Conservation (phyloP, 1,284 basidiomycete species). For the Boletus semigastroideus region DNA sequence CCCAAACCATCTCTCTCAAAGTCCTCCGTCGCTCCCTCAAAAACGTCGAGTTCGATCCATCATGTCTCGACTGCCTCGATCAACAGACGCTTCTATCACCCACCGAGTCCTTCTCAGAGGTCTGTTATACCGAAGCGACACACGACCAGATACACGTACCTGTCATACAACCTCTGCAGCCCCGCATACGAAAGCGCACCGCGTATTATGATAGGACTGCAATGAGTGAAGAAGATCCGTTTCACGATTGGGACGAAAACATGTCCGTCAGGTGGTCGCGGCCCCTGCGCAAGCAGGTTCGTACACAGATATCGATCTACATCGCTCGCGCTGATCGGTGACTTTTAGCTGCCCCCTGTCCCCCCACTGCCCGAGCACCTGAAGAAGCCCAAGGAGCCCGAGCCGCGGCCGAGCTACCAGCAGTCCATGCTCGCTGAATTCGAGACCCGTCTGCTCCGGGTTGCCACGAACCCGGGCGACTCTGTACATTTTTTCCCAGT, state of each 20-base stretch:
- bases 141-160: constrained; percentile 31
- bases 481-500: constrained; percentile 36
- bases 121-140: constrained; percentile 34
- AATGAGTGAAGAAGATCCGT: constrained; percentile 36
- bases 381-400: constrained; percentile 10
- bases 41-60: constrained; percentile 34
- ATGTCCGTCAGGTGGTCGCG: constrained; percentile 25
- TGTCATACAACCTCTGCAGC: constrained; percentile 30
- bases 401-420: constrained; percentile 29
- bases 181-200: constrained; percentile 32
- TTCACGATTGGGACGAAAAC: constrained; percentile 35
- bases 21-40: constrained; percentile 34
- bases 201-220: constrained; percentile 33
- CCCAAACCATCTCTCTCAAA: constrained; percentile 29
- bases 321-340: constrained; percentile 9
- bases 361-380: constrained; percentile 32
- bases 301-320: constrained; percentile 8
- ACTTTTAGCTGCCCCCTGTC: constrained; percentile 24
- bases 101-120: constrained; percentile 34
- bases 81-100: constrained; percentile 36
- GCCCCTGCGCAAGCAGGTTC: constrained; percentile 19
- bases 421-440: constrained; percentile 33
- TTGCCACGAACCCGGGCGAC: constrained; percentile 25
- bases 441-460: constrained; percentile 30
- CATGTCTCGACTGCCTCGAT: constrained; percentile 35